Percentiles rank a stretch among this genome's conserved stretches.
These are phyloP conservation scores for Lachancea sp. DNA, from an alignment of 805 yeast species.

Conservation along the genomic window DNA sequence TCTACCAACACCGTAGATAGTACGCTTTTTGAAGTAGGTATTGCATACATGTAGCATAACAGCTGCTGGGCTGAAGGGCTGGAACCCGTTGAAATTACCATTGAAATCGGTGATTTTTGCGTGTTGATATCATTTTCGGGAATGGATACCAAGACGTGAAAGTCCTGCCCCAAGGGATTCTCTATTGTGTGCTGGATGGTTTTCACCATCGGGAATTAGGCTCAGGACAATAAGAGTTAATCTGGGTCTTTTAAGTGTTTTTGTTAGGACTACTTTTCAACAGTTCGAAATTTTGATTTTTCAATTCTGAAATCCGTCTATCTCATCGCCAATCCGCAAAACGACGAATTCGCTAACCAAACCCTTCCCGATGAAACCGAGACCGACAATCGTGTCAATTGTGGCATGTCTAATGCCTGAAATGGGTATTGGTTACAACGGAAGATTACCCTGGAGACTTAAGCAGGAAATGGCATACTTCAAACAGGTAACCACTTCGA, in stretches of 20 bases:
- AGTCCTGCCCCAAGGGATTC: slow-evolving; percentile 6
- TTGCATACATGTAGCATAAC: slow-evolving; percentile 6
- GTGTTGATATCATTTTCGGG: slow-evolving; percentile 10
- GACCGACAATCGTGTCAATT: slow-evolving; percentile 48
- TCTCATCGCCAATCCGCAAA: not conserved
- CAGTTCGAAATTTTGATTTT: no score
- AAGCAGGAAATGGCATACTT: slow-evolving; percentile 82
- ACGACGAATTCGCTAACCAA: not conserved
- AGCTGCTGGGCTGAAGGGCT: not conserved
- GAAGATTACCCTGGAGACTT: slow-evolving; percentile 82
- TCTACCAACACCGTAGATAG: slow-evolving; percentile 25
- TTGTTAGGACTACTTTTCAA: no score
- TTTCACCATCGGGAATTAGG: slow-evolving; percentile 2
- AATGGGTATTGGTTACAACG: slow-evolving; percentile 78
- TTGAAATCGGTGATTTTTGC: slow-evolving; percentile 4
- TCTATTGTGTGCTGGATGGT: slow-evolving; percentile 5
- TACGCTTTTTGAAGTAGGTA: slow-evolving; percentile 11
- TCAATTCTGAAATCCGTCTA: not conserved
- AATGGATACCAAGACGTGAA: slow-evolving; percentile 16
- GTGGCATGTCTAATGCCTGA: slow-evolving; percentile 83
- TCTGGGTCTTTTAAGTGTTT: no score
- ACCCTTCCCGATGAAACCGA: not conserved
- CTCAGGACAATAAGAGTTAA: no score
- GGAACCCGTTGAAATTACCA: slow-evolving; percentile 4
- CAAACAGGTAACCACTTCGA: slow-evolving; percentile 56